Percentiles rank a stretch among this genome's conserved stretches.
Conservation (phyloP, 371 early-diverging fungal genomes). For the Lichtheimia ramosa region DNA sequence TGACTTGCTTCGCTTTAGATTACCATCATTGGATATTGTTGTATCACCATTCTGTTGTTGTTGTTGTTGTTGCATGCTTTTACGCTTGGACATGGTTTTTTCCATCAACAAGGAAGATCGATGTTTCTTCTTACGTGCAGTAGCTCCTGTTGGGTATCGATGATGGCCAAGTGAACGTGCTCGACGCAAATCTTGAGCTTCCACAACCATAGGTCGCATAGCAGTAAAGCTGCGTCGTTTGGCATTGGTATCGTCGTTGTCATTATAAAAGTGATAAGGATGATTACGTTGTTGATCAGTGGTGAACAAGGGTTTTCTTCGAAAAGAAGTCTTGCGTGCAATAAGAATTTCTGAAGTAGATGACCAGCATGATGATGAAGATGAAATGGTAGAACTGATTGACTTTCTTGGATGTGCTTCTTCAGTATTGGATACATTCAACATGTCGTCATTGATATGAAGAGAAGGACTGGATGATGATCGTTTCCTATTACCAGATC, state of each 20-base stretch:
- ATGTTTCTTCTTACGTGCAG: slow-evolving; percentile 30
- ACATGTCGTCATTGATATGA: background rate
- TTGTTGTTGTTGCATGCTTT: slow-evolving; percentile 18
- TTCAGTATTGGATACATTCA: slow-evolving; percentile 1
- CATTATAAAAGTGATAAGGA: slow-evolving; percentile 20
- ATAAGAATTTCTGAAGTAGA: slow-evolving; percentile 17
- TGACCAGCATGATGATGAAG: slow-evolving; percentile 33
- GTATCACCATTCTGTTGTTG: slow-evolving; percentile 10
- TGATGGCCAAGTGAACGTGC: slow-evolving; percentile 20
- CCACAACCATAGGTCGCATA: slow-evolving; percentile 19
- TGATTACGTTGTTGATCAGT: slow-evolving; percentile 13
- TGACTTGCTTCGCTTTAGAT: slow-evolving; percentile 18
- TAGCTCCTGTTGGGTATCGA: slow-evolving; percentile 11
- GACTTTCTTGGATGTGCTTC: slow-evolving; percentile 19
- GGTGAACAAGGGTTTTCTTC: background rate
- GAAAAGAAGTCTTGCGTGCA: slow-evolving; percentile 7
- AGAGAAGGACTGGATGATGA: background rate
- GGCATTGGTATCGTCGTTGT: slow-evolving; percentile 10
- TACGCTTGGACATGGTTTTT: slow-evolving; percentile 32
- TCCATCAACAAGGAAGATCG: slow-evolving; percentile 37
- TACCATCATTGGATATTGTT: background rate
- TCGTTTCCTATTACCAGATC: background rate
- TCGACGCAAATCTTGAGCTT: slow-evolving; percentile 24
- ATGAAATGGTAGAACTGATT: slow-evolving; percentile 26
- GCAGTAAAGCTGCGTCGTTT: slow-evolving; percentile 24